These are phyloP conservation scores for Tetragonia tetragonoides DNA, from an alignment of 148 eudicot species.

Conservation along the genomic window DNA sequence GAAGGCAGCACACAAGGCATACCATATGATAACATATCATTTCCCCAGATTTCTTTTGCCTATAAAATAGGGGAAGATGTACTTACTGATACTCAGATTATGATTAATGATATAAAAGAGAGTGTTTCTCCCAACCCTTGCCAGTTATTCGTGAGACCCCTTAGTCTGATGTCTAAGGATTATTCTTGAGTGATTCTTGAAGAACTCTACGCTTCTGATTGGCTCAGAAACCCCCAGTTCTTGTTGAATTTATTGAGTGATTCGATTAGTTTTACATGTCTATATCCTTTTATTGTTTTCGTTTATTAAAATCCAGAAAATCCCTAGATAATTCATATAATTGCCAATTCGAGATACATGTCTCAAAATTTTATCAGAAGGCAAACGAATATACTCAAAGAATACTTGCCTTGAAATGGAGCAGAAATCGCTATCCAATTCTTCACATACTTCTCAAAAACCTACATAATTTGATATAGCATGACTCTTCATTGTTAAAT, in stretches of 20 bases:
- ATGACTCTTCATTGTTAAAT: slow-evolving; percentile 1
- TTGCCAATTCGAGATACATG: neutral
- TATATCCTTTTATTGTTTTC: too few relatives aligned
- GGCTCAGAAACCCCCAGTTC: too few relatives aligned
- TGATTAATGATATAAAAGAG: too few relatives aligned
- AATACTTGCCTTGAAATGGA: slow-evolving; percentile 80
- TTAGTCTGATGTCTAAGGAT: too few relatives aligned
- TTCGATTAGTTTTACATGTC: too few relatives aligned
- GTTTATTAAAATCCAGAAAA: too few relatives aligned
- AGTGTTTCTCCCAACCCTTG: too few relatives aligned
- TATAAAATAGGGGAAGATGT: neutral
- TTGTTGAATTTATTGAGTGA: too few relatives aligned
- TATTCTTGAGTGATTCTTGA: too few relatives aligned
- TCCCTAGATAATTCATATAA: neutral
- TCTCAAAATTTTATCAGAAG: neutral
- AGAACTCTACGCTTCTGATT: too few relatives aligned
- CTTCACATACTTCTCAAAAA: slow-evolving; percentile 95
- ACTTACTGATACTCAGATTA: too few relatives aligned
- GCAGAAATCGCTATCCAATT: slow-evolving; percentile 98
- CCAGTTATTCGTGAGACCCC: too few relatives aligned
- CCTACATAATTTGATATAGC: slow-evolving; percentile 38
- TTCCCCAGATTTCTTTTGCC: neutral
- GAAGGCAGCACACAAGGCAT: neutral
- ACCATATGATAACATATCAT: neutral
- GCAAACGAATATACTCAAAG: neutral